A percentile compares a stretch with the other conserved stretches of the same genome.
phyloP scores from a whole-genome alignment of 352 stramenopile genomes.

The Globisporangium recalcitrans region DNA sequence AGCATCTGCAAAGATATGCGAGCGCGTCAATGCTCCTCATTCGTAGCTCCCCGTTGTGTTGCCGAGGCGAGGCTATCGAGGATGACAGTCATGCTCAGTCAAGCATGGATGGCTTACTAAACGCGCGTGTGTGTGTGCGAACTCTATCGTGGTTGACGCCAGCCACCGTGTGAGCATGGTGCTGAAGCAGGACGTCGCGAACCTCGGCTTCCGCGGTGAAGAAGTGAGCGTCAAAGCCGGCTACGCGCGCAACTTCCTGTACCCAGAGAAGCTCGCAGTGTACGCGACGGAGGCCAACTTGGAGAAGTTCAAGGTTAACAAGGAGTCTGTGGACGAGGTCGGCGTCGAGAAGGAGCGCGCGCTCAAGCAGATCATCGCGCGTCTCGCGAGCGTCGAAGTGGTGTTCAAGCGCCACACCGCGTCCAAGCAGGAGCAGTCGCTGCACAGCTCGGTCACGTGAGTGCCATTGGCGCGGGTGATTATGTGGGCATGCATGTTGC shows the following conservation, averaged over 20 bases:
- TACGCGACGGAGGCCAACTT: constrained; percentile 92
- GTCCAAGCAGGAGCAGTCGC: constrained; percentile 46
- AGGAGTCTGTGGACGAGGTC: constrained; percentile 20
- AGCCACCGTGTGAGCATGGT: constrained; percentile 85
- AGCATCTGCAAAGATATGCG: neutral
- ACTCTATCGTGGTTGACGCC: neutral
- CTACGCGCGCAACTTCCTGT: constrained; percentile 92
- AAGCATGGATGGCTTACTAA: too few relatives aligned
- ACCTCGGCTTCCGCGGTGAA: constrained; percentile 87
- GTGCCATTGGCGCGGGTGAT: neutral
- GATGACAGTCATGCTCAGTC: too few relatives aligned
- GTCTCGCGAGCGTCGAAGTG: constrained; percentile 53
- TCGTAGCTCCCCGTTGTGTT: neutral
- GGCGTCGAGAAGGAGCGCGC: constrained; percentile 17
- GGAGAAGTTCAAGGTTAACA: constrained; percentile 76
- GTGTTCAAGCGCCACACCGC: constrained; percentile 81
- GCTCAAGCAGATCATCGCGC: constrained; percentile 57
- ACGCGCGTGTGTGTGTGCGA: neutral
- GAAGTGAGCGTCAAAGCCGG: constrained; percentile 91
- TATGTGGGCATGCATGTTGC: too few relatives aligned
- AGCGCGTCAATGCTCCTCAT: neutral
- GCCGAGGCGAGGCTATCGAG: too few relatives aligned
- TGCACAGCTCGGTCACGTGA: constrained; percentile 67
- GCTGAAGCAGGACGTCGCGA: constrained; percentile 78
- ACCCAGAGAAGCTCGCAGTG: constrained; percentile 91